Evolutionary conservation across 108 stramenopile species (phyloP), one percentile per base, ranked within the genome.

Genomic region (Epithemia pelagica): DNA sequence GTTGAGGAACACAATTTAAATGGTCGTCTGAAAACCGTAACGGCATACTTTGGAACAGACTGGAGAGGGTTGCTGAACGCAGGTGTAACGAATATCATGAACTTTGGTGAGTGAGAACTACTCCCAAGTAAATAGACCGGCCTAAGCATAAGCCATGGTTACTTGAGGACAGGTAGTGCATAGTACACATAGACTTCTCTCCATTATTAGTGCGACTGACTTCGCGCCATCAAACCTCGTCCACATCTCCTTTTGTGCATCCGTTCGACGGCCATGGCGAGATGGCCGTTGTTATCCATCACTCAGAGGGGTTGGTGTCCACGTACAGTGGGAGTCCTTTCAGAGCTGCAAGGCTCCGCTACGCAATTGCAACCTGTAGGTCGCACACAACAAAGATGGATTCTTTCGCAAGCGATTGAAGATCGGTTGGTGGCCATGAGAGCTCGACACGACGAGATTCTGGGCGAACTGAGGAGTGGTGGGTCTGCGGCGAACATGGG

Each of bases 1-100:
- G 63, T 91, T 73, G 92, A 94, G 60, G 89, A 94, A 37, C 88
- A 94, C 73, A 89, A 87, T 66, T 54, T 94, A 25, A 94, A 91
- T 66, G 88, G 86, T 25, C 87, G 86, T 22, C 75, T 94, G 64
- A 94, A 94, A 74, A 94, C 92, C 1, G 88, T 90, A 3, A 91
- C 90, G 24, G 89, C 88, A n/a, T 94, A 91, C 68, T 75, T 94
- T 65, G 91, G 91, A 22, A 68, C 59, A 18, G 76, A 78, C 58
- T 78, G 65, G 65, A 66, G 54, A 46, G 37, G 10, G 15, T 46
- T 46, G 37, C 37, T 46, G 10, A 46, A 46, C 37, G 37, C 37
- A 15, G 37, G 37, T 46, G 37, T 15, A 5, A 46, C 15, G 5
- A 5, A 46, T 15, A 15, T 46, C 15, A 46, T 46, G 37, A 15